These are phyloP conservation scores for Baudoinia panamericana DNA, from an alignment of 495 filamentous ascomycete genomes.

Conservation along the genomic window DNA sequence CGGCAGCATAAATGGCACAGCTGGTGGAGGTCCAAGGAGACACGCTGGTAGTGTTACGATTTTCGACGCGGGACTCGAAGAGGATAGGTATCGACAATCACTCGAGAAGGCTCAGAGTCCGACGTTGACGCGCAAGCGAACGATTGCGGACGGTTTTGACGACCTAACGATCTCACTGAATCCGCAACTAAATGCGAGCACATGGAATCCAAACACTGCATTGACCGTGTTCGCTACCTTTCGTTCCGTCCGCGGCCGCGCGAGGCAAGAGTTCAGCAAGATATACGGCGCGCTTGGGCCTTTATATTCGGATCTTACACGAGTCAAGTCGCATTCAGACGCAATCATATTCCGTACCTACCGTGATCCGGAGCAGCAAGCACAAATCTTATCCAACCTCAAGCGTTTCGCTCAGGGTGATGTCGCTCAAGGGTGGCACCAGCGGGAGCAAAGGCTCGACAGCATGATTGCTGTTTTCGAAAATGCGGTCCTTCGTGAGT, in stretches of 20 bases:
- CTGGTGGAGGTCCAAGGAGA: conserved; percentile 18
- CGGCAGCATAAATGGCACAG: conserved; percentile 26
- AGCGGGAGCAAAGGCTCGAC: conserved; percentile 55
- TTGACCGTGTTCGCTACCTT: conserved; percentile 54
- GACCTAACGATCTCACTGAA: conserved; percentile 41
- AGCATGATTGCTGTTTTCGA: conserved; percentile 77
- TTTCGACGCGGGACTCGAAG: conserved; percentile 57
- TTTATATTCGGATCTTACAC: conserved; percentile 71
- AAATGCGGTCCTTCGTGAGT: conserved; percentile 77
- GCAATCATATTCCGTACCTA: conserved; percentile 76
- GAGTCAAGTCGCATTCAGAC: conserved; percentile 60
- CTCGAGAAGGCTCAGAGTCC: conserved; percentile 15
- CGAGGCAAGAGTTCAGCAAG: conserved; percentile 79
- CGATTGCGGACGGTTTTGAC: conserved; percentile 53
- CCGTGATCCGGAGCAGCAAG: conserved; percentile 76
- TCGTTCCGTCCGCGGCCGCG: conserved; percentile 70
- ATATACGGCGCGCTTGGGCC: conserved; percentile 78
- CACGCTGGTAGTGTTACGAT: conserved; percentile 34
- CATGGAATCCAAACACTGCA: conserved; percentile 42
- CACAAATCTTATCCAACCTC: conserved; percentile 72
- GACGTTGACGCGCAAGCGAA: conserved; percentile 10
- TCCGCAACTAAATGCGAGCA: conserved; percentile 17
- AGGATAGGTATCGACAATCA: conserved; percentile 31
- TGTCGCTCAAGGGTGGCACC: conserved; percentile 55
- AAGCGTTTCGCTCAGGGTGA: conserved; percentile 68